phyloP scores from a whole-genome alignment of 345 rosid species.

The Corchorus olitorius region DNA sequence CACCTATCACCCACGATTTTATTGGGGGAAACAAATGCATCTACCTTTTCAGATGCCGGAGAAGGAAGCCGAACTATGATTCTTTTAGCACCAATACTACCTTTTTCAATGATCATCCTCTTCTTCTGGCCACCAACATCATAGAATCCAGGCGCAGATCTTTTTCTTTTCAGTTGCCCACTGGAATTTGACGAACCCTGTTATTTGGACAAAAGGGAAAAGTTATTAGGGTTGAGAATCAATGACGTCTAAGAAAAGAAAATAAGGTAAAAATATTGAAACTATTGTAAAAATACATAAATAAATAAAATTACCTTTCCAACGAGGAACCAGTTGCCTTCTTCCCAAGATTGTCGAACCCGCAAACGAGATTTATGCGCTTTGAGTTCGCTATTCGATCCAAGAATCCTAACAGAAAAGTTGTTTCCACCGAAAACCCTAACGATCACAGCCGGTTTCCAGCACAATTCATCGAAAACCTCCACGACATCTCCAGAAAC shows the following conservation, averaged over 20 bases:
- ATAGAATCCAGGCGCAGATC: neutral
- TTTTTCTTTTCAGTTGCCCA: neutral
- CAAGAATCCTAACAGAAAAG: slow-evolving; percentile 17
- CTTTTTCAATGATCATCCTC: neutral
- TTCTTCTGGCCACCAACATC: neutral
- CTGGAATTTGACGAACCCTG: slow-evolving; percentile 3
- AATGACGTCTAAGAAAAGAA: neutral
- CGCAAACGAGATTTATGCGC: slow-evolving; percentile 14
- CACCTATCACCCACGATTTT: slow-evolving; percentile 30
- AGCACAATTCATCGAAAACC: slow-evolving; percentile 15
- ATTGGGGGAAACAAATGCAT: slow-evolving; percentile 19
- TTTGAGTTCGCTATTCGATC: slow-evolving; percentile 14
- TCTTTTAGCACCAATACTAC: neutral
- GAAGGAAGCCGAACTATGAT: slow-evolving; percentile 1
- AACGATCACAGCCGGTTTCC: slow-evolving; percentile 19
- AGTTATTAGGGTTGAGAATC: neutral
- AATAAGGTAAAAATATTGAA: neutral
- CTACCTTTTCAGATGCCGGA: slow-evolving; percentile 20
- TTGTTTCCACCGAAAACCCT: neutral
- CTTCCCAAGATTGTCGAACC: slow-evolving; percentile 22
- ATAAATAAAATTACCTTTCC: slow-evolving; percentile 18
- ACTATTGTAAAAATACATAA: neutral
- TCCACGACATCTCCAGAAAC: slow-evolving; percentile 9
- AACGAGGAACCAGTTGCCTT: slow-evolving; percentile 19
- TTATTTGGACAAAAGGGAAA: neutral